Conservation (phyloP, 768 basidiomycete genomes). For the Xerocomus potaroensis region DNA sequence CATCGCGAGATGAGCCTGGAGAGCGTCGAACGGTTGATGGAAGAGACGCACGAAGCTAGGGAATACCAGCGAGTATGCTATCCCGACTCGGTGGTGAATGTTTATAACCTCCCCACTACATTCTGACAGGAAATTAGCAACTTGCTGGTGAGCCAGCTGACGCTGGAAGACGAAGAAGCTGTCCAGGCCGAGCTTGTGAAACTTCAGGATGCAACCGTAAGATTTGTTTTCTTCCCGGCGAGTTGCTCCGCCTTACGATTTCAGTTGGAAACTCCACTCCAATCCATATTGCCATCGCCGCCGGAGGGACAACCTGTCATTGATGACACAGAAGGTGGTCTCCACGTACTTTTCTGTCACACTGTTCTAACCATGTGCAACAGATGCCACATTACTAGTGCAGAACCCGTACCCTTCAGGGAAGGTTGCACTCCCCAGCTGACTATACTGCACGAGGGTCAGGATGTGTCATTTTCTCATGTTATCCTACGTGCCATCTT, state of each 20-base stretch:
- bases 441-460: conserved; percentile 3
- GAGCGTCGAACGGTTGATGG: conserved; percentile 89
- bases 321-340: conserved; percentile 31
- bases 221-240: conserved; percentile 20
- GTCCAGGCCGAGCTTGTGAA: conserved; percentile 79
- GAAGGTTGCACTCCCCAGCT: conserved; percentile 23
- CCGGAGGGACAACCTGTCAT: conserved; percentile 44
- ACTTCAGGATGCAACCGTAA: conserved; percentile 61
- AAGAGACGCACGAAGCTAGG: conserved; percentile 88
- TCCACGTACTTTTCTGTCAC: background rate
- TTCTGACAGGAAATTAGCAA: conserved; percentile 79
- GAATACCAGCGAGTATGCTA: conserved; percentile 78
- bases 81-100: background rate
- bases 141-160: conserved; percentile 76
- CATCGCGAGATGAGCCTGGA: conserved; percentile 92
- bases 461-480: background rate
- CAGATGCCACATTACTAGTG: conserved; percentile 3
- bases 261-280: conserved; percentile 30
- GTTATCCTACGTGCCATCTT: conserved; percentile 7
- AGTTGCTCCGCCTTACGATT: background rate
- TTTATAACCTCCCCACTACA: background rate
- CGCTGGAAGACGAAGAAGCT: conserved; percentile 88
- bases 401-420: background rate
- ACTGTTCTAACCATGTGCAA: conserved; percentile 2
- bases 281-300: conserved; percentile 48